Evolutionary conservation across 2,329 filamentous ascomycete species (phyloP), one percentile per base, ranked within the genome.

Genomic region (Aureobasidium zeae): DNA sequence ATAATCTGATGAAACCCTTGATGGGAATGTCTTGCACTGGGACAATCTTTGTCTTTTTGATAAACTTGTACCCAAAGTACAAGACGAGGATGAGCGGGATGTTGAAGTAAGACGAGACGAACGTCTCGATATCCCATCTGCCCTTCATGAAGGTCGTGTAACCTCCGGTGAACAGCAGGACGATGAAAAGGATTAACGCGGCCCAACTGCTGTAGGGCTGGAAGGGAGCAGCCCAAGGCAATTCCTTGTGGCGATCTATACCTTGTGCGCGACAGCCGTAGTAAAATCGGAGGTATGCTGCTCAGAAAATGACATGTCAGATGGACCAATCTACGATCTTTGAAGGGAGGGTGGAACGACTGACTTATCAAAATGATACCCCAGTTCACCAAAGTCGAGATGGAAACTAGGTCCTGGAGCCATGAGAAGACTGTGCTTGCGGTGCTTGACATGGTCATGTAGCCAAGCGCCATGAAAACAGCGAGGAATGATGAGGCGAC

Each of bases 121-220:
- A 59, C 4, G 50, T 55, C 49, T 57, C 54, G 5, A 32, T 50
- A 29, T 48, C 38, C 53, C 53, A 55, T 31, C 51, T 45, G 6
- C 47, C 47, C 7, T 55, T 34, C 13, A 59, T 49, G 46, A 61
- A 60, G 2, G 50, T 52, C 1, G 49, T 51, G 36, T 55, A 61
- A 5, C 58, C 58, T 12, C 49, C 52, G 8, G 53, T 56, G 4
- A 59, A 37, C 2, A 60, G 43, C 6, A 60, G 42, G 11, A 57
- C 31, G 9, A 48, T 21, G 25, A 56, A 53, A 20, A 53, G 6
- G 13, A 50, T 36, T 25, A 53, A 37, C 1, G 53, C 46, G 3
- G 48, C 33, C 56, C 55, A 59, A 2, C 55, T 48, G 31, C 51
- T 39, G 47, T 55, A 59, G 2, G 55, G 57, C 44, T 59, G 56